These are phyloP conservation scores for Cladorrhinum sp. DNA, from an alignment of 2,329 filamentous ascomycete species.

Conservation along the genomic window DNA sequence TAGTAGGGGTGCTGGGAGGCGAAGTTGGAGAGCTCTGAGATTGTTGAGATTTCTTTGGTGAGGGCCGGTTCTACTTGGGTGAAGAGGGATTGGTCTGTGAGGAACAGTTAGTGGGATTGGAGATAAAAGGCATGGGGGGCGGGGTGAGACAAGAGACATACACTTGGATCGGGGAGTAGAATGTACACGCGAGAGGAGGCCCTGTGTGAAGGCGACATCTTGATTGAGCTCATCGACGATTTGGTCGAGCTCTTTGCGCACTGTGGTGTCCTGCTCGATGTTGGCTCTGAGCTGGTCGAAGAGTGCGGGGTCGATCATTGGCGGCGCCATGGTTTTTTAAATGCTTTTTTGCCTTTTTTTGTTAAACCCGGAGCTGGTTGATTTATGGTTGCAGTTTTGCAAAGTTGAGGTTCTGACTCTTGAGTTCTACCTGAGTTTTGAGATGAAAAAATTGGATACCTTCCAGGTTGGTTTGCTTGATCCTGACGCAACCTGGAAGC, in stretches of 20 bases:
- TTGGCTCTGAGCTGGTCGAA: slow-evolving; percentile 85
- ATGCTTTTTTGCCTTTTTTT: not conserved
- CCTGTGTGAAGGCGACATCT: slow-evolving; percentile 76
- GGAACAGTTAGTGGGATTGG: not conserved
- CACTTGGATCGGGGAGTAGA: slow-evolving; percentile 68
- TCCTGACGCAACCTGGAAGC: not conserved
- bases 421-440: not conserved
- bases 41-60: slow-evolving; percentile 65
- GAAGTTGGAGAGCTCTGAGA: slow-evolving; percentile 66
- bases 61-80: slow-evolving; percentile 69
- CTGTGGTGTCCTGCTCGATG: slow-evolving; percentile 80
- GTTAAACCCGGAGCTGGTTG: not conserved
- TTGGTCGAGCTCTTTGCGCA: slow-evolving; percentile 79
- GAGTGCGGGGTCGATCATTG: slow-evolving; percentile 74
- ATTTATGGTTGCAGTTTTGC: not conserved
- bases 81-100: slow-evolving; percentile 64
- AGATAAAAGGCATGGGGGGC: too few relatives aligned
- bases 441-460: not conserved
- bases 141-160: slow-evolving; percentile 26
- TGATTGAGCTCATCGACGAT: slow-evolving; percentile 81
- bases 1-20: slow-evolving; percentile 93
- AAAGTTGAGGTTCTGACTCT: not conserved
- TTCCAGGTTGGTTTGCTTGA: not conserved
- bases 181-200: slow-evolving; percentile 83
- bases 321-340: slow-evolving; percentile 20